Evolutionary conservation across 2,329 filamentous ascomycete genomes (phyloP), one percentile per base, ranked within the genome.

Genomic region (Colletotrichum sp.): DNA sequence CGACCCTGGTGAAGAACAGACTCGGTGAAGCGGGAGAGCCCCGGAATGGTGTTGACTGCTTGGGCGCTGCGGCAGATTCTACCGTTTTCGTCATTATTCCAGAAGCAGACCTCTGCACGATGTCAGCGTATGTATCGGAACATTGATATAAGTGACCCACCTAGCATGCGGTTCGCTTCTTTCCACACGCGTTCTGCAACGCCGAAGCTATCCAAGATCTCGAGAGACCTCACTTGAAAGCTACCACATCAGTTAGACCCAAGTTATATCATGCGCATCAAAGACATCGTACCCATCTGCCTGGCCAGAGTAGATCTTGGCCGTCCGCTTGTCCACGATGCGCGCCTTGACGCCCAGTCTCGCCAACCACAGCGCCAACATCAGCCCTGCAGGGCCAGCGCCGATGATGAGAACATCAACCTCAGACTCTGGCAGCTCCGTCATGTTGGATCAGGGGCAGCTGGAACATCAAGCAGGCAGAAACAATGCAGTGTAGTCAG

Each of bases 191-290:
- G 85, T 77, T 94, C 89, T 4, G 86, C 91, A 71, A 95, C 90
- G 1, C 91, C 93, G 78, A 95, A 93, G 71, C 90, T 92, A 78
- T 95, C 92, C 70, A 95, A 90, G 26, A 95, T 94, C 82, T 95
- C 92, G 3, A 94, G 86, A 0, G 73, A 69, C 21, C 73, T 73
- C 21, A 75, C 69, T 52, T 75, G 73, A 34, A 75, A 75, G 12
- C 73, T 75, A 58, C 21, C 56, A 58, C 36, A 9, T 13, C 9
- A 16, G 56, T 43, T 3, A n/a, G 24, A 24, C 6, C 24, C 34
- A 43, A 63, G 61, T 21, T 24, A 9, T 28, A 21, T 24, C 5
- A 14, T n/a, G 32, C 30, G 18, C n/a, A 24, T 9, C 18, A 34
- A 92, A 90, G 76, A 89, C 90, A 81, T 94, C 91, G 9, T 83